These are phyloP conservation scores for Eimeria sp. DNA, from an alignment of 169 alveolate genomes.

Conservation along the genomic window DNA sequence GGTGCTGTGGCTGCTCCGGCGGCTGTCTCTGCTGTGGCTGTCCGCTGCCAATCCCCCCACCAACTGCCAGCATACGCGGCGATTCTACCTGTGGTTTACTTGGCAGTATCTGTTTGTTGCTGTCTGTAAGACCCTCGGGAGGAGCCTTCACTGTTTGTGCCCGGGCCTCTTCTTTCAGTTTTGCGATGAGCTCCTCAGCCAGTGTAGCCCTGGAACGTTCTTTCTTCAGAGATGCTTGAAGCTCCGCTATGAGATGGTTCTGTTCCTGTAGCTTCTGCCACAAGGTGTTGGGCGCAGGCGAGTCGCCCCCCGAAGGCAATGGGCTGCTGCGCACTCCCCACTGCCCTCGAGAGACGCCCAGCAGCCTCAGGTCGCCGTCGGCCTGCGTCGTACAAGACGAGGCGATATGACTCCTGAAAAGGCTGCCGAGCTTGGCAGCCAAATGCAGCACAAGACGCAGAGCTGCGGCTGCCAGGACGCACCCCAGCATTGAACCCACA, in stretches of 20 bases:
- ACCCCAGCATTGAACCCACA: slow-evolving; percentile 71
- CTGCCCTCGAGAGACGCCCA: slow-evolving; percentile 32
- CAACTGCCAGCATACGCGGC: background rate
- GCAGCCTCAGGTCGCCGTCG: background rate
- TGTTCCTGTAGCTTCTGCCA: slow-evolving; percentile 52
- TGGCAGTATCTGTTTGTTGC: background rate
- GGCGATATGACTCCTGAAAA: background rate
- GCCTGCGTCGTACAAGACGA: background rate
- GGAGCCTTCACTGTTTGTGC: background rate
- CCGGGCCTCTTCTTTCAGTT: slow-evolving; percentile 3
- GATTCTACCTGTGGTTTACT: background rate
- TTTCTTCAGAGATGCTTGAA: background rate
- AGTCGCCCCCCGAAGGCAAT: slow-evolving; percentile 3
- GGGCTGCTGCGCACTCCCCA: slow-evolving; percentile 33
- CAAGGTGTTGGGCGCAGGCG: slow-evolving; percentile 8
- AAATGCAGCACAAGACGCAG: background rate
- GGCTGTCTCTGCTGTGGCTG: background rate
- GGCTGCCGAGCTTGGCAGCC: background rate
- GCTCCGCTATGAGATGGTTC: background rate
- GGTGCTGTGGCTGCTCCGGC: background rate
- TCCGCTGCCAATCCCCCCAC: background rate
- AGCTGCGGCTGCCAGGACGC: slow-evolving; percentile 28
- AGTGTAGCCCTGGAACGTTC: slow-evolving; percentile 21
- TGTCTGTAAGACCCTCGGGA: background rate
- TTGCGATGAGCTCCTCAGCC: background rate